Conservation (phyloP, 106 monocot species). For the Gastrodia elata region DNA sequence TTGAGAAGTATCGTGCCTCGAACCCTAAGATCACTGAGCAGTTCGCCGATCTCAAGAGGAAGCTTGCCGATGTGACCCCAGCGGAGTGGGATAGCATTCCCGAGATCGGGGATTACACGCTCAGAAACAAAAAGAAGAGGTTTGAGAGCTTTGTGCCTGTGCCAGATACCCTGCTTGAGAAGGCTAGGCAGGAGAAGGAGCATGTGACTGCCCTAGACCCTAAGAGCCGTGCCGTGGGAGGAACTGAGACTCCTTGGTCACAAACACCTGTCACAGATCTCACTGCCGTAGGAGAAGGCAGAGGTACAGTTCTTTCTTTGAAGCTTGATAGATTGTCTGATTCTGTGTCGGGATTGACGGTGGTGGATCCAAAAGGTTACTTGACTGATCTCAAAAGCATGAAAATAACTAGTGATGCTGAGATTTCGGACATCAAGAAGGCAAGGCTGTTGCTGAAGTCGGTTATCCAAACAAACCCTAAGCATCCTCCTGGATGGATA, state of each 20-base stretch:
- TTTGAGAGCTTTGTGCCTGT: constrained; percentile 98
- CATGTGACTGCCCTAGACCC: constrained; percentile 89
- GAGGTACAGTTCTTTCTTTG: constrained; percentile 85
- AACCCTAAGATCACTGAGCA: constrained; percentile 99
- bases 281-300: constrained; percentile 91
- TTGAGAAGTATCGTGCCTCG: constrained; percentile 93
- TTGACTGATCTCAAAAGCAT: constrained; percentile 96
- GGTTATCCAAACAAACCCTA: constrained; percentile 92
- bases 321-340: constrained; percentile 93
- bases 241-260: constrained; percentile 87
- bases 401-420: constrained; percentile 97
- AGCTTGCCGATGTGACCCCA: constrained; percentile 55
- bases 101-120: constrained; percentile 90
- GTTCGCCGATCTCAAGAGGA: constrained; percentile 91
- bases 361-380: constrained; percentile 95
- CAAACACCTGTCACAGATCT: constrained; percentile 94
- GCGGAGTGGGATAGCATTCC: constrained; percentile 97
- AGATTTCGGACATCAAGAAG: constrained; percentile 98
- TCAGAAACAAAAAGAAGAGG: constrained; percentile 92
- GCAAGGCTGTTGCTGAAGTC: constrained; percentile 87
- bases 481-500: constrained; percentile 97
- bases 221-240: constrained; percentile 76
- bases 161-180: constrained; percentile 89
- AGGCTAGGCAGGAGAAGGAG: constrained; percentile 96
- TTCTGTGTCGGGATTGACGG: constrained; percentile 86